Evolutionary conservation across 257 asterid genomes (phyloP), one percentile per base, ranked within the genome.

Genomic region (Jaltomata sinuosa): DNA sequence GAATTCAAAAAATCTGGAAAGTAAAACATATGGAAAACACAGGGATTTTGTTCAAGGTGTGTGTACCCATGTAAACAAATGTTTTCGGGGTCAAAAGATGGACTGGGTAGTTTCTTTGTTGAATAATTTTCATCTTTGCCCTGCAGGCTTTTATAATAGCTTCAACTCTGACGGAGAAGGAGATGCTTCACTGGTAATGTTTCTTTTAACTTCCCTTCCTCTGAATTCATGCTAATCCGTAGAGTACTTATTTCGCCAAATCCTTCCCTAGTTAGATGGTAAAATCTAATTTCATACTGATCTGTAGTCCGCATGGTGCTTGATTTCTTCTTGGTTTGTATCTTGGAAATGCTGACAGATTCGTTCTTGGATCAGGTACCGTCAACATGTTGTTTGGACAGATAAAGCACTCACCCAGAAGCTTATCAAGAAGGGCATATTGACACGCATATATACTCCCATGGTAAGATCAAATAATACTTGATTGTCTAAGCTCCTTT

Each of bases 71-170:
- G 47, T 59, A 59, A 57, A 62, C 38, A 62, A 62, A 62, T 62
- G 69, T 27, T 27, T 62, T 62, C 27, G 7, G 21, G 69, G 38
- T 15, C 81, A 15, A 76, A 76, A 27, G 61, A 47, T 25, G 25
- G 11, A 47, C 2, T 47, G 22, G 54, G 1, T 45, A 77, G 34
- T 64, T 16, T 57, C 62, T 50, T 77, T 74, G 81, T 27, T 3
- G 59, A 12, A 25, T 45, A 74, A 25, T 25, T 74, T 45, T 45
- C 38, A 15, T 45, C 57, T 8, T 32, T 11, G n/a, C 64, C 67
- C 18, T 85, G 61, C 89, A 91, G 94, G 94, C 94, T 40, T 91
- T 88, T 62, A 77, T 87, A 85, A 88, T 91, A 59, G 91, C 91
- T 65, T 91, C 92, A 14, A 86, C 86, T 6, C 81, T 84, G 32